Evolutionary conservation across 192 early-diverging fungal species (phyloP).

Genomic region (Backusella sp.): DNA sequence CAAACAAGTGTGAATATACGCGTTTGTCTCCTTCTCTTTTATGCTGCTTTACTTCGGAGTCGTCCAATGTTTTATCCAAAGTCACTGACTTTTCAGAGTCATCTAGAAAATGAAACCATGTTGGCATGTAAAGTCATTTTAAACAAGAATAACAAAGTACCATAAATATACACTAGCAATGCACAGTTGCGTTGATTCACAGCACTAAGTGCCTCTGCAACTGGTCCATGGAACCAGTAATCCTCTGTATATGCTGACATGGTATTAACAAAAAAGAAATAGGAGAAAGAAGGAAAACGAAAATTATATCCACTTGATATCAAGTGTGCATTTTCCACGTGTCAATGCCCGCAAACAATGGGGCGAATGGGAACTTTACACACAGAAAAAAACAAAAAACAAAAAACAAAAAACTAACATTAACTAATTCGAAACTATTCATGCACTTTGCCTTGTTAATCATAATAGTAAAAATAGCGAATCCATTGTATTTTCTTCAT

Average conservation of each 20-base stretch:
- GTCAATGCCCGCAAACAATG: not conserved
- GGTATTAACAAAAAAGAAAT: not conserved
- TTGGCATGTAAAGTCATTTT: not conserved
- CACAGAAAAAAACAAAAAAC: not conserved
- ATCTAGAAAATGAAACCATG: constrained; percentile 6
- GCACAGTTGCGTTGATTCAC: constrained; percentile 25
- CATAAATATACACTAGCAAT: constrained; percentile 31
- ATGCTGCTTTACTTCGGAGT: not conserved
- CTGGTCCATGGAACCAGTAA: constrained; percentile 29
- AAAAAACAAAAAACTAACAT: not conserved
- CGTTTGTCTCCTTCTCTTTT: not conserved
- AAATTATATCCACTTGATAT: not conserved
- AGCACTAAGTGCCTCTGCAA: constrained; percentile 18
- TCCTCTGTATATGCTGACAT: not conserved
- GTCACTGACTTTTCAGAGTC: constrained; percentile 14
- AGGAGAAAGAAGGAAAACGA: not conserved
- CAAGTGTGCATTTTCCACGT: not conserved
- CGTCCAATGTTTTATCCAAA: not conserved
- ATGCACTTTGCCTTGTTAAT: not conserved
- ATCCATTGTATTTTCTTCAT: no score
- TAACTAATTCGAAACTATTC: not conserved
- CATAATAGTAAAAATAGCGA: not conserved
- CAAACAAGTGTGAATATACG: not conserved
- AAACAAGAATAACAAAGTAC: constrained; percentile 10
- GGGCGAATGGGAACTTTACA: not conserved